phyloP scores from a whole-genome alignment of 805 yeast species.

The Saturnispora gosingensis region DNA sequence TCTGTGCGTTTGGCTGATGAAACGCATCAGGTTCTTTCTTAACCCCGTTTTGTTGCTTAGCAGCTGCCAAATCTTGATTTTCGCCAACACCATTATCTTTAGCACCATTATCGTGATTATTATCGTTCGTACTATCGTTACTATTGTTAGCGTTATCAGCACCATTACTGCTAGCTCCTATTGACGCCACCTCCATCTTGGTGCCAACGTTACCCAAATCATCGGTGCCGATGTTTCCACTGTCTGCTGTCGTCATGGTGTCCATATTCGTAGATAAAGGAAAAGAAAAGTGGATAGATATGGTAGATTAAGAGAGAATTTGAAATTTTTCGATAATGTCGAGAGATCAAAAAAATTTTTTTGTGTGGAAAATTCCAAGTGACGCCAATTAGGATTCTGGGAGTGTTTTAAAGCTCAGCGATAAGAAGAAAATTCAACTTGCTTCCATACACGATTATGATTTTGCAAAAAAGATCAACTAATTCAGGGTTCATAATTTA shows the following conservation, averaged over 20 bases:
- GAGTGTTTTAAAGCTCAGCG: neutral
- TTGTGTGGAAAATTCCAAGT: neutral
- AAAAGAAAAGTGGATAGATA: neutral
- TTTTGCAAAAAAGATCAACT: too few relatives aligned
- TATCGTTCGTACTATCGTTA: neutral
- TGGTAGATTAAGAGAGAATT: constrained; percentile 33
- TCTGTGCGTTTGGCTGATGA: constrained; percentile 51
- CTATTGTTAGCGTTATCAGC: neutral
- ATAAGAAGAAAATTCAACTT: neutral
- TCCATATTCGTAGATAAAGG: neutral
- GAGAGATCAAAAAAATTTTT: constrained; percentile 38
- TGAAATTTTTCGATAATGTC: constrained; percentile 42
- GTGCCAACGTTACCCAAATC: neutral
- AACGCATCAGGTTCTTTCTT: constrained; percentile 17
- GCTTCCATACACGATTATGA: too few relatives aligned
- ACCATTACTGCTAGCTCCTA: neutral
- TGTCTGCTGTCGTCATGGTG: neutral
- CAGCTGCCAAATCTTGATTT: neutral
- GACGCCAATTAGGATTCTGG: neutral
- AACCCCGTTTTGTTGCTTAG: neutral
- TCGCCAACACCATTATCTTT: neutral
- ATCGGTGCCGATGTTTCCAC: neutral
- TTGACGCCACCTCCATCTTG: neutral
- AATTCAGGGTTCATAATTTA: neutral
- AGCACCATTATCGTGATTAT: neutral